These are phyloP conservation scores for Lagerstroemia speciosa DNA, from an alignment of 345 rosid genomes.

Conservation along the genomic window DNA sequence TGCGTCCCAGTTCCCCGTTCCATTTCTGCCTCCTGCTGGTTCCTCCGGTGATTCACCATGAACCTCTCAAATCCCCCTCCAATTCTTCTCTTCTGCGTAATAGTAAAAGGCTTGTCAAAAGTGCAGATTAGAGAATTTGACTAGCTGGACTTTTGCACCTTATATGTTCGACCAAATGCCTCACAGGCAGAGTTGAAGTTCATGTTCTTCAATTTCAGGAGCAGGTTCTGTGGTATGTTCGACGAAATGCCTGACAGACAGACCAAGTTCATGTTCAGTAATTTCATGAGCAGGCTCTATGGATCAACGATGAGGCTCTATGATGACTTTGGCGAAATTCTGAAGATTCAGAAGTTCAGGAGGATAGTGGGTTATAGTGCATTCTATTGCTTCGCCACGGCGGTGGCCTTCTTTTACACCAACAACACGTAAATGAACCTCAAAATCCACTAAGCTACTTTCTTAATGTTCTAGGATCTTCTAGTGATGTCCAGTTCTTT, in stretches of 20 bases:
- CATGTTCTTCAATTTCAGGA: not conserved
- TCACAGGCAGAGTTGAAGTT: not conserved
- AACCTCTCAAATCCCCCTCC: too few relatives aligned
- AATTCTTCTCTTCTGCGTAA: too few relatives aligned
- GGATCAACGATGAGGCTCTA: conserved; percentile 21
- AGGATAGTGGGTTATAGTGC: conserved; percentile 62
- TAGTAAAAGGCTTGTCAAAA: too few relatives aligned
- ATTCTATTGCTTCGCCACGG: conserved; percentile 55
- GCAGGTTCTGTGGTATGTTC: not conserved
- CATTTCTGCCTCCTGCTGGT: too few relatives aligned
- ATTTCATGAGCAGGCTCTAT: not conserved
- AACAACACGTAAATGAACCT: conserved; percentile 64
- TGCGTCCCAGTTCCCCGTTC: too few relatives aligned
- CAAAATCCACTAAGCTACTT: not conserved
- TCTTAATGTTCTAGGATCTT: not conserved
- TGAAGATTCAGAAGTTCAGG: conserved; percentile 80
- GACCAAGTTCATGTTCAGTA: not conserved
- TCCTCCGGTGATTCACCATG: too few relatives aligned
- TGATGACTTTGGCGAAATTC: conserved; percentile 39
- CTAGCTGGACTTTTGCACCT: too few relatives aligned
- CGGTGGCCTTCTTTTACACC: conserved; percentile 53
- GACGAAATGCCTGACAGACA: not conserved
- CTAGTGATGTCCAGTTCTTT: not conserved
- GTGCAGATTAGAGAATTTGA: too few relatives aligned
- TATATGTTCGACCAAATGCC: not conserved